phyloP scores from a whole-genome alignment of 192 early-diverging fungal species.

The Backusella sp. region DNA sequence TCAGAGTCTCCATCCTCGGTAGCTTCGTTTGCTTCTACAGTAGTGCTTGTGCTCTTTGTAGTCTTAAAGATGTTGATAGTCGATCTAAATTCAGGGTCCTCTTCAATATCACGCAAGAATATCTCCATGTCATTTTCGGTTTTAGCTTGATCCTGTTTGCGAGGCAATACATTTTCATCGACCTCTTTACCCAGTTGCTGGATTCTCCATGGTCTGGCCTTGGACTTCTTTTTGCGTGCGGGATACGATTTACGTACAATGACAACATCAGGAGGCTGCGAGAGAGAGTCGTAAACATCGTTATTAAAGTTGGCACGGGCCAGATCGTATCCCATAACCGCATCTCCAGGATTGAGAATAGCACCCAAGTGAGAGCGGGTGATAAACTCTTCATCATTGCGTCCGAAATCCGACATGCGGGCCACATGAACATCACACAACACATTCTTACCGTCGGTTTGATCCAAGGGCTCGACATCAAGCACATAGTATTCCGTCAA shows the following conservation, averaged over 20 bases:
- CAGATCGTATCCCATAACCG: slow-evolving; percentile 89
- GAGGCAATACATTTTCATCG: slow-evolving; percentile 69
- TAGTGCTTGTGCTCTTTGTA: slow-evolving; percentile 17
- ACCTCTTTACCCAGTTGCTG: slow-evolving; percentile 85
- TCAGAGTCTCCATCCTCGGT: slow-evolving; percentile 41
- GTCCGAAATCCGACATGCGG: slow-evolving; percentile 72
- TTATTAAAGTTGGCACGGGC: slow-evolving; percentile 90
- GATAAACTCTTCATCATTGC: slow-evolving; percentile 84
- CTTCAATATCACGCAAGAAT: slow-evolving; percentile 97
- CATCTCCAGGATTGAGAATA: slow-evolving; percentile 89
- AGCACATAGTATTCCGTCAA: slow-evolving; percentile 94
- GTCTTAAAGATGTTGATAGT: slow-evolving; percentile 93
- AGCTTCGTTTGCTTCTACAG: slow-evolving; percentile 27
- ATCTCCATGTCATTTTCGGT: slow-evolving; percentile 90
- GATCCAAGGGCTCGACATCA: slow-evolving; percentile 84
- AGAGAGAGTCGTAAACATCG: slow-evolving; percentile 70
- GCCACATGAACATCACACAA: slow-evolving; percentile 90
- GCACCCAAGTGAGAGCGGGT: slow-evolving; percentile 91
- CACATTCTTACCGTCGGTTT: slow-evolving; percentile 68
- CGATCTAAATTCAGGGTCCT: slow-evolving; percentile 94
- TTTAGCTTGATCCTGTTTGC: slow-evolving; percentile 74
- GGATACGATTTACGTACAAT: slow-evolving; percentile 93
- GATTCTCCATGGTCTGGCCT: slow-evolving; percentile 88
- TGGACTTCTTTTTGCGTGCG: slow-evolving; percentile 83
- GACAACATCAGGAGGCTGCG: slow-evolving; percentile 84